Conservation (phyloP, 768 basidiomycete genomes). For the Suillus lakei region DNA sequence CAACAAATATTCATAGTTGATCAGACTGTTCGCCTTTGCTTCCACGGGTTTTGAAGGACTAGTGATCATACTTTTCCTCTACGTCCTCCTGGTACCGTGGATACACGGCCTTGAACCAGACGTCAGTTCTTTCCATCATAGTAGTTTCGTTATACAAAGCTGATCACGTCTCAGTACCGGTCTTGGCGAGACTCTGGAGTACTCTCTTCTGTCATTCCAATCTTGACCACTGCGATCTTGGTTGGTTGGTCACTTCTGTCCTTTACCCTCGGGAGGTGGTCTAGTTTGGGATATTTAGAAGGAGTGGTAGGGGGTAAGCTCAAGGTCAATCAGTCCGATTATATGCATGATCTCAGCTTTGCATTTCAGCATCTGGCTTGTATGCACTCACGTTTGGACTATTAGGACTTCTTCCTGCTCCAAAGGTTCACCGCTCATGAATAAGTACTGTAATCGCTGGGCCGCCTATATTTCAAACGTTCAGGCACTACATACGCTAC, state of each 20-base stretch:
- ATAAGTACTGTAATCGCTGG: neutral
- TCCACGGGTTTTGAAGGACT: slow-evolving; percentile 59
- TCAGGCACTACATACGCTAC: neutral
- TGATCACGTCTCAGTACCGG: slow-evolving; percentile 55
- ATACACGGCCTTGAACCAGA: slow-evolving; percentile 70
- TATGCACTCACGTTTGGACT: slow-evolving; percentile 77
- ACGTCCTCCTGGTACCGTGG: slow-evolving; percentile 70
- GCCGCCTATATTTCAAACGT: neutral
- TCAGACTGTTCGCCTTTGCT: slow-evolving; percentile 56
- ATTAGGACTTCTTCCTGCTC: slow-evolving; percentile 72
- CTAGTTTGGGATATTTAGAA: slow-evolving; percentile 64
- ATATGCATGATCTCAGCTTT: slow-evolving; percentile 9
- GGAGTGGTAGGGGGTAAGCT: slow-evolving; percentile 66
- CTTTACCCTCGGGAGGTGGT: slow-evolving; percentile 69
- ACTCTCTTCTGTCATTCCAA: slow-evolving; percentile 71
- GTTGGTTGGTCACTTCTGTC: slow-evolving; percentile 69
- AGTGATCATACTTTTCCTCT: slow-evolving; percentile 75
- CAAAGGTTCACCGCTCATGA: slow-evolving; percentile 51
- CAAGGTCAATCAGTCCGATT: neutral
- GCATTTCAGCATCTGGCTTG: slow-evolving; percentile 61
- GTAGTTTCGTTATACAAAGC: neutral
- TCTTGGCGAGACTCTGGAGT: slow-evolving; percentile 75
- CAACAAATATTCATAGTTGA: neutral
- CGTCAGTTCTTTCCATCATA: slow-evolving; percentile 45
- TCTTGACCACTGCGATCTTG: slow-evolving; percentile 71